Evolutionary conservation across 2,329 filamentous ascomycete genomes (phyloP), one percentile per base, ranked within the genome.

Genomic region (Xylariaceae sp.): DNA sequence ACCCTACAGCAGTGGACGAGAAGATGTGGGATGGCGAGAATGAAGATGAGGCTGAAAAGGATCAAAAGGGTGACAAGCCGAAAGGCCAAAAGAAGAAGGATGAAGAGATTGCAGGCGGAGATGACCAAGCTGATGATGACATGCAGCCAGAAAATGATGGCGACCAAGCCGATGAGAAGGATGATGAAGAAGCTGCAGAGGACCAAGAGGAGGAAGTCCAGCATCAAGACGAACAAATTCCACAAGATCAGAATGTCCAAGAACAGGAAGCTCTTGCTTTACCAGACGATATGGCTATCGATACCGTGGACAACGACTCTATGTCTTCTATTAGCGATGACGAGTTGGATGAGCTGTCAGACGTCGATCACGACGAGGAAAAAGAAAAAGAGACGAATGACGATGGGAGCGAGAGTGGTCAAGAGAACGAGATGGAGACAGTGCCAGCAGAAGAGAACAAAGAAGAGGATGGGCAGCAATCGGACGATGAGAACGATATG

Each of bases 21-120:
- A 99, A 97, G 77, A 91, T 97, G 82, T 99, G 94, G 94, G 92
- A 99, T 70, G 92, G 91, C 38, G 85, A 86, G 42, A 85, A 87
- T 48, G 86, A 90, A 41, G 81, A 92, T 42, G 84, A 92, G 44
- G 85, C 88, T 1, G 88, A 93, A 44, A 94, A 94, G 60, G 88
- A 97, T 42, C 88, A 90, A 64, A 78, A 90, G 64, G 86, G 84
- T 6, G 84, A 91, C 49, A 80, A 90, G 53, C 75, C 88, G 17
- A 86, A 89, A 63, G 86, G 86, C 0, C 78, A 87, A 56, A 81
- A 88, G 64, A 79, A 85, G 55, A 79, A 83, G 13, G 80, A 87
- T 45, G 81, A 86, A 60, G 79, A 84, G 57, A 75, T 79, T 61
- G 77, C 79, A 9, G 73, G 74, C 18, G 68, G 71, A n/a, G 70